Base-by-base conservation (phyloP, 257 asterid genomes). In the Lavandula angustifolia region DNA sequence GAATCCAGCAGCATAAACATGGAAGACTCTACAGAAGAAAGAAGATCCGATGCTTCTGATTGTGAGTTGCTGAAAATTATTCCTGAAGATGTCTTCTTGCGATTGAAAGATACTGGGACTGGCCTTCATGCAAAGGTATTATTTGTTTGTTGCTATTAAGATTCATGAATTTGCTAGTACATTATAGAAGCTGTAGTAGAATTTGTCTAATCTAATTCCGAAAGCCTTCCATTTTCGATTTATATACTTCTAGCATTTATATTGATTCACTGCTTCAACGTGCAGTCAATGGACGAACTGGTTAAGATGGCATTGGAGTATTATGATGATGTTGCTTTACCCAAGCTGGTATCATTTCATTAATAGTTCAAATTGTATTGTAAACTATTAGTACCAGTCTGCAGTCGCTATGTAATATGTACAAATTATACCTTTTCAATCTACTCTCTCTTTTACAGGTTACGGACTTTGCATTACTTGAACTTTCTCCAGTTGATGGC, bases 401-500 rank as follows among this genome's bases (percentile, higher is more conserved):
- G n/a, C n/a, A n/a, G 37, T 32, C n/a, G 55, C 52, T 22, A 54
- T 57, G n/a, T n/a, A n/a, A n/a, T n/a, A n/a, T n/a, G 63, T 29
- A 35, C 61, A 46, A 55, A 35, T 27, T 53, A 52, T 10, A 62
- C 10, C 32, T 59, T 50, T 58, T 27, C 77, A 60, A 66, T 76
- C 57, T 43, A 67, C 58, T 12, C 17, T 73, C 65, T 38, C 64
- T 71, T 76, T 57, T 77, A 84, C 83, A 94, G 99, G 98, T 91
- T 56, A 75, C 99, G 48, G 99, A 94, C 85, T 90, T 94, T 78
- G 98, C 95, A 71, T 94, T 98, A 31, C 95, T 94, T 56, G 99
- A 94, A 73, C 99, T 94, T 70, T 94, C 99, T 73, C 98, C 99
- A 22, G 99, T 90, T 73, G 99, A 94, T 79, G 99, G 99, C 22